These are phyloP conservation scores for Fusarium poae DNA, from an alignment of 2,329 filamentous ascomycete genomes.

Conservation along the genomic window DNA sequence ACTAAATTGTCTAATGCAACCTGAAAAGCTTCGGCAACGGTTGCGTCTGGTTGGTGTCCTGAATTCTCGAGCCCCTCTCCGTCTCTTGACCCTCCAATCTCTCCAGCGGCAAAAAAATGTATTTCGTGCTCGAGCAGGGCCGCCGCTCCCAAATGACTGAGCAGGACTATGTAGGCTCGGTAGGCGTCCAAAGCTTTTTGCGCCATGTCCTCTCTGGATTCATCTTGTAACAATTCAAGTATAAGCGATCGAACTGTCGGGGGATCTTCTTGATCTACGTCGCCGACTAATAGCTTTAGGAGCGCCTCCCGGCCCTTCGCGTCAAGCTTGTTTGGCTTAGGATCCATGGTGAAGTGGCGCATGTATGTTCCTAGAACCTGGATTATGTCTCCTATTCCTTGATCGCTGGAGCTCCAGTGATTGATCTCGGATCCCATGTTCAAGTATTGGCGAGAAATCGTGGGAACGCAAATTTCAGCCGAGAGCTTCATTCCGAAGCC, in stretches of 20 bases:
- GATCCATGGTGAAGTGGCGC: conserved; percentile 18
- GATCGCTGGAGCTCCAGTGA: conserved; percentile 25
- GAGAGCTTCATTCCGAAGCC: conserved; percentile 52
- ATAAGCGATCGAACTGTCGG: conserved; percentile 48
- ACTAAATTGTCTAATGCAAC: conserved; percentile 36
- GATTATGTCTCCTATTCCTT: conserved; percentile 40
- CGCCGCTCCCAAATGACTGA: conserved; percentile 51
- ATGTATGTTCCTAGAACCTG: conserved; percentile 40
- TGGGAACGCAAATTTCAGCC: conserved; percentile 45
- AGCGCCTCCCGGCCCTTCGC: conserved; percentile 44
- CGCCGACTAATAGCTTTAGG: conserved; percentile 50
- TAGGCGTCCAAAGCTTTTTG: conserved; percentile 38
- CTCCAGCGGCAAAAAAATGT: conserved; percentile 29
- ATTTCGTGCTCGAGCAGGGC: conserved; percentile 52
- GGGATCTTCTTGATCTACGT: conserved; percentile 37
- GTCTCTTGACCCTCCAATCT: conserved; percentile 6
- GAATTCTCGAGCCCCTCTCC: not conserved
- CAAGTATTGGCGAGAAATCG: conserved; percentile 47
- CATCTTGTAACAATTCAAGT: conserved; percentile 22
- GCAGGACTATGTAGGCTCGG: conserved; percentile 47
- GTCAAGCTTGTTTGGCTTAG: conserved; percentile 10
- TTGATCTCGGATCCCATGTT: conserved; percentile 36
- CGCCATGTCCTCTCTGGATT: not conserved
- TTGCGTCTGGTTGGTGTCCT: conserved; percentile 5
- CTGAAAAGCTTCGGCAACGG: conserved; percentile 32